These are phyloP conservation scores for Plasmodium ovale DNA, from an alignment of 169 alveolate genomes.

Conservation along the genomic window DNA sequence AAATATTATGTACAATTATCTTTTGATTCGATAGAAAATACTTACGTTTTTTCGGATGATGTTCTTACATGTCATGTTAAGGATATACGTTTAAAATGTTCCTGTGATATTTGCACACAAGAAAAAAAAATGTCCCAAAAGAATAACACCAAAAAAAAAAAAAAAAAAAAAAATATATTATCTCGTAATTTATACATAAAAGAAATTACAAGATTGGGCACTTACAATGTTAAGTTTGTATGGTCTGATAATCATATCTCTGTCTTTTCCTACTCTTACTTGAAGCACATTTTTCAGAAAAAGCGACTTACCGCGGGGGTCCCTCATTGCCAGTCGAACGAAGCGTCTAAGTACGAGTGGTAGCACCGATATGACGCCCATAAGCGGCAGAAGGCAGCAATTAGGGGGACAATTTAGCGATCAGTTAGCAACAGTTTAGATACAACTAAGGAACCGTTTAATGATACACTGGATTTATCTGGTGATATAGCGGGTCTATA, in stretches of 20 bases:
- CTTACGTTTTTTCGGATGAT: slow-evolving; percentile 76
- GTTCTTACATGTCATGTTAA: slow-evolving; percentile 74
- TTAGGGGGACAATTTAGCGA: too few species aligned
- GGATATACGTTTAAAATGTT: slow-evolving; percentile 58
- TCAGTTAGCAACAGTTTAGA: too few species aligned
- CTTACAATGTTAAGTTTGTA: slow-evolving; percentile 90
- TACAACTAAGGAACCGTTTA: too few species aligned
- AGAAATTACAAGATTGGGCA: slow-evolving; percentile 86
- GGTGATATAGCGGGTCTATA: too few species aligned
- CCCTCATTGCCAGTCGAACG: slow-evolving; percentile 2
- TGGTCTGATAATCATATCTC: slow-evolving; percentile 93
- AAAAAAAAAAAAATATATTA: not conserved
- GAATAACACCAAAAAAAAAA: slow-evolving; percentile 72
- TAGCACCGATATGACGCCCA: too few species aligned
- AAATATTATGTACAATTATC: slow-evolving; percentile 49
- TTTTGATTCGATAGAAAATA: slow-evolving; percentile 68
- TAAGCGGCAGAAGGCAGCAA: too few species aligned
- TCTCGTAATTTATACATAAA: slow-evolving; percentile 76
- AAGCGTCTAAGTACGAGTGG: slow-evolving; percentile 35
- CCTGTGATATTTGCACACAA: slow-evolving; percentile 19
- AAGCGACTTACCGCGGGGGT: not conserved
- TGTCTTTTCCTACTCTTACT: slow-evolving; percentile 71
- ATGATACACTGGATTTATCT: too few species aligned
- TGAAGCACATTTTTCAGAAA: slow-evolving; percentile 45
- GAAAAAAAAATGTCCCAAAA: slow-evolving; percentile 19